Evolutionary conservation across 169 alveolate species (phyloP).

Genomic region (Theileria annulata): DNA sequence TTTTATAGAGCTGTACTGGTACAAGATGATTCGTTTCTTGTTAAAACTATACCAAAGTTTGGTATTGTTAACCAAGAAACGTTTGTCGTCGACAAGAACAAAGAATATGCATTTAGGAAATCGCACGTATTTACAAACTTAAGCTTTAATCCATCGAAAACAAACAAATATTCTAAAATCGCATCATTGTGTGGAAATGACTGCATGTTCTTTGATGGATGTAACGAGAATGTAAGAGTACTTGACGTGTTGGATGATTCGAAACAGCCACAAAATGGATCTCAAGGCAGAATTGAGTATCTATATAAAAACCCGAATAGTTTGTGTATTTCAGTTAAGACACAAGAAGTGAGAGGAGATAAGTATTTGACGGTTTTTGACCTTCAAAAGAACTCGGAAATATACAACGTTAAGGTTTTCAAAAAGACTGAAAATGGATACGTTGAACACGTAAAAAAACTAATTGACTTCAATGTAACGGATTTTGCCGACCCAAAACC

Average conservation of each 20-base stretch:
- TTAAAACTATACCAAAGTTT: constrained; percentile 12
- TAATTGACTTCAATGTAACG: not conserved
- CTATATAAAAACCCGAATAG: not conserved
- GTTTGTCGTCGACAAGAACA: constrained; percentile 5
- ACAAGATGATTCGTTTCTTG: not conserved
- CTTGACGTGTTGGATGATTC: not conserved
- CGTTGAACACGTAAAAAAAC: not conserved
- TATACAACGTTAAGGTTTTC: not conserved
- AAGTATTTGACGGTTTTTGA: not conserved
- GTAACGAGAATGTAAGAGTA: not conserved
- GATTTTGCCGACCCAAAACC: not conserved
- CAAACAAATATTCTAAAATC: constrained; percentile 19
- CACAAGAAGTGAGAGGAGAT: not conserved
- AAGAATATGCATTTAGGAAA: not conserved
- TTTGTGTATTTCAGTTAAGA: not conserved
- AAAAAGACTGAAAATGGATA: not conserved
- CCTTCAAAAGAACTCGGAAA: not conserved
- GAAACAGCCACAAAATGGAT: too few species aligned
- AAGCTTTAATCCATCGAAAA: not conserved
- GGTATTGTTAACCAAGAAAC: not conserved
- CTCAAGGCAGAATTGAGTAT: not conserved
- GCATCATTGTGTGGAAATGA: constrained; percentile 34
- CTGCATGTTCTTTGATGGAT: constrained; percentile 59
- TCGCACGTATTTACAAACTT: not conserved
- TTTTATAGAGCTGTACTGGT: constrained; percentile 12